Conservation (phyloP, 495 filamentous ascomycete species). For the Hyaloscypha finlandica region DNA sequence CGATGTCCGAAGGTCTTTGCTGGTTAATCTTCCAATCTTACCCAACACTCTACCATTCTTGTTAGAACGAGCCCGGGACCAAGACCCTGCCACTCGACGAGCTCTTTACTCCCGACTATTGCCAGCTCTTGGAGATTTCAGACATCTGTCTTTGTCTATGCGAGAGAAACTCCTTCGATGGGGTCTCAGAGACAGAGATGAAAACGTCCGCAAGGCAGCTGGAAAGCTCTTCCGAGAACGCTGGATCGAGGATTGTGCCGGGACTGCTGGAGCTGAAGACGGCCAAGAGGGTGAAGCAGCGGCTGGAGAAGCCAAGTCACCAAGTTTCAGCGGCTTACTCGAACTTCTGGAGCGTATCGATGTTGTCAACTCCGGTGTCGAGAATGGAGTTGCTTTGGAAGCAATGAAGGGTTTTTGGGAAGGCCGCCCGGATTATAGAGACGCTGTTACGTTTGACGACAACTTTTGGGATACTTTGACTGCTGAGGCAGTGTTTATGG, state of each 20-base stretch:
- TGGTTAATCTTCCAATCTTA: slow-evolving; percentile 84
- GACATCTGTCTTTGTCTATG: slow-evolving; percentile 93
- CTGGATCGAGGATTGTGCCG: slow-evolving; percentile 94
- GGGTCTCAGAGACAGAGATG: slow-evolving; percentile 93
- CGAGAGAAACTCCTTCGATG: slow-evolving; percentile 93
- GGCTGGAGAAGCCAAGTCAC: slow-evolving; percentile 52
- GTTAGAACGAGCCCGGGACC: slow-evolving; percentile 86
- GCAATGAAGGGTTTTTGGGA: slow-evolving; percentile 97
- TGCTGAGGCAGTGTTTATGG: slow-evolving; percentile 84
- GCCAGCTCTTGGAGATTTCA: slow-evolving; percentile 91
- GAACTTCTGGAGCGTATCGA: slow-evolving; percentile 95
- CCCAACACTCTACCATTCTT: slow-evolving; percentile 85
- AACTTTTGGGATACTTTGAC: slow-evolving; percentile 84
- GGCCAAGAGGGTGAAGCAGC: slow-evolving; percentile 42
- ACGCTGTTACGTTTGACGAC: slow-evolving; percentile 78
- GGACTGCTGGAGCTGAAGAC: slow-evolving; percentile 52
- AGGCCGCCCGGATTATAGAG: slow-evolving; percentile 86
- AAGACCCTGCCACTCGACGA: slow-evolving; percentile 78
- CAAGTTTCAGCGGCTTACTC: slow-evolving; percentile 73
- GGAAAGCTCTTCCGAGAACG: slow-evolving; percentile 87
- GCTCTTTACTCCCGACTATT: slow-evolving; percentile 87
- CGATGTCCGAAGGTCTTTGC: slow-evolving; percentile 83
- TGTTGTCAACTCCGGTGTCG: slow-evolving; percentile 83
- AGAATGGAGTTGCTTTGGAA: slow-evolving; percentile 85
- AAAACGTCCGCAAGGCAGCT: slow-evolving; percentile 90